Evolutionary conservation across 257 asterid species (phyloP), one percentile per base, ranked within the genome.

Genomic region (Primulina eburnea): DNA sequence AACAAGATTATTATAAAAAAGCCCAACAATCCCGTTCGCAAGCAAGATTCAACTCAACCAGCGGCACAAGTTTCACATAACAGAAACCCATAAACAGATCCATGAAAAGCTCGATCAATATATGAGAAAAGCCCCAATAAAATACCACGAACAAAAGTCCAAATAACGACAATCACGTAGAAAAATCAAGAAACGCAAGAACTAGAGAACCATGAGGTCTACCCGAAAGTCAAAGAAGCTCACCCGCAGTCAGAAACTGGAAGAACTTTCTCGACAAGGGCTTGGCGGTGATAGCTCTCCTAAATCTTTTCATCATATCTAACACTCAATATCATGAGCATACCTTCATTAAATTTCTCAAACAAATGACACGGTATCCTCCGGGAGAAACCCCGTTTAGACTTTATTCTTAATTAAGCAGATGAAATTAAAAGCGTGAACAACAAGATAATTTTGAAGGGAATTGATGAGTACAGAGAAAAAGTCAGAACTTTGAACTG

Each of bases 201-300:
- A 56, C 33, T 26, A 50, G 12, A 21, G 69, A 32, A 0, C 10
- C 2, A 24, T 10, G 32, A 64, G 78, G 72, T 71, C 40, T 7
- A 70, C 64, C 70, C 12, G 70, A 78, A 28, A 73, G 55, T 62
- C 62, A 76, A 70, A 64, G 80, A 75, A 62, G 71, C 32, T 79
- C 67, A 90, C 95, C 89, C 12, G 76, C 60, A 74, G 80, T 52
- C 28, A 73, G 62, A 29, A 64, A 32, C 34, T 32, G 34, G 34
- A 32, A 4, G 34, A 32, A 68, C 77, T 20, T 67, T 59, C 84
- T 78, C 11, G 82, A 79, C 89, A 83, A 84, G 76, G 77, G 72
- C 43, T 83, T 79, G 70, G 60, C 28, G 80, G 60, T 56, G 60
- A 57, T 70, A 64, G 58, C 69, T 82, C 83, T 73, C 70, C 62